Evolutionary conservation across 2,329 filamentous ascomycete genomes (phyloP).

Genomic region (Blumeria hordei): DNA sequence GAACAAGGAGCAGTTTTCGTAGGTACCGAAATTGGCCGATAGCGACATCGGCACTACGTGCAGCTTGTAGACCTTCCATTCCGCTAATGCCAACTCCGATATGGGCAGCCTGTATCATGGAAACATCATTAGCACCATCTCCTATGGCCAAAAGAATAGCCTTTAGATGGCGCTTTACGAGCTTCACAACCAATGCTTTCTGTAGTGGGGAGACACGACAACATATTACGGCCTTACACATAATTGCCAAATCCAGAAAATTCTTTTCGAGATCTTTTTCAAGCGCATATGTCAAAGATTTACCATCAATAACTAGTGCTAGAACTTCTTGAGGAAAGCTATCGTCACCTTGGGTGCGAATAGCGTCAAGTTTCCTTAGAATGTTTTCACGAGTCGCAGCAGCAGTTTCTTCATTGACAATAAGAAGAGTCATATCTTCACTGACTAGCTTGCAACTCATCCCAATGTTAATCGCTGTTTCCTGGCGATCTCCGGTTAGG

Average conservation of each 20-base stretch:
- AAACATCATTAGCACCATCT: conserved; percentile 97
- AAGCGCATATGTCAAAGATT: conserved; percentile 76
- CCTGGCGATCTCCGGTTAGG: conserved; percentile 85
- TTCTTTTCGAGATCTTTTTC: conserved; percentile 85
- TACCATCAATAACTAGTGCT: conserved; percentile 86
- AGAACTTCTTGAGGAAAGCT: conserved; percentile 64
- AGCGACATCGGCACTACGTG: conserved; percentile 80
- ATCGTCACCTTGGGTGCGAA: conserved; percentile 56
- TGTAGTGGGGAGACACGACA: conserved; percentile 91
- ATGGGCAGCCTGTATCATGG: conserved; percentile 97
- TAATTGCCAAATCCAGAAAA: conserved; percentile 76
- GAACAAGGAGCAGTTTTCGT: conserved; percentile 78
- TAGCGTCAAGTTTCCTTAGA: conserved; percentile 78
- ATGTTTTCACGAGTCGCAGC: conserved; percentile 67
- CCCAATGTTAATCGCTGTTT: conserved; percentile 97
- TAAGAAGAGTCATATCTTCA: conserved; percentile 94
- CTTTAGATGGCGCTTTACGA: conserved; percentile 80
- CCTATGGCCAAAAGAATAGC: conserved; percentile 86
- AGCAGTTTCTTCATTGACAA: conserved; percentile 75
- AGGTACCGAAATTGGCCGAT: conserved; percentile 93
- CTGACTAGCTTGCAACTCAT: conserved; percentile 98
- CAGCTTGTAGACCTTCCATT: conserved; percentile 87
- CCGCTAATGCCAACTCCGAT: conserved; percentile 96
- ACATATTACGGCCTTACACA: conserved; percentile 98
- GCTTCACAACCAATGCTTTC: conserved; percentile 91